Percentiles rank a stretch among this genome's conserved stretches.
These are phyloP conservation scores for Pistacia integerrima DNA, from an alignment of 345 rosid species.

Conservation along the genomic window DNA sequence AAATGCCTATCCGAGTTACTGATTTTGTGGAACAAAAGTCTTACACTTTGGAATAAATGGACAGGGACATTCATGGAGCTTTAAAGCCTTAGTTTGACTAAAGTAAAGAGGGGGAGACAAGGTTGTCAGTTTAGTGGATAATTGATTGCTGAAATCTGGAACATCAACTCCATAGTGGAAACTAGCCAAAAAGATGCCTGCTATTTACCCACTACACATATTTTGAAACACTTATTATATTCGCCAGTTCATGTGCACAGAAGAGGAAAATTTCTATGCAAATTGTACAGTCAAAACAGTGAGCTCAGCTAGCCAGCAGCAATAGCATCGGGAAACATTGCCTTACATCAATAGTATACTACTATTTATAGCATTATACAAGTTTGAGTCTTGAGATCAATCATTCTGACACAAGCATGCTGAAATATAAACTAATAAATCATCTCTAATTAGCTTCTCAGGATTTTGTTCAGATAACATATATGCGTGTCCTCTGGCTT, in stretches of 20 bases:
- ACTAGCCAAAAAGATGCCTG: background rate
- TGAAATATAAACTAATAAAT: background rate
- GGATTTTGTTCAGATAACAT: background rate
- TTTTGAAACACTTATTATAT: background rate
- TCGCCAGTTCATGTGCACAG: background rate
- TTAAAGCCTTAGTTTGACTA: slow-evolving; percentile 27
- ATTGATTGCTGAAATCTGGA: slow-evolving; percentile 2
- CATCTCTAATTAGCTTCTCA: background rate
- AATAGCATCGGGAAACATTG: no score
- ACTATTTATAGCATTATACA: no score
- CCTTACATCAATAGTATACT: no score
- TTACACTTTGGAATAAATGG: slow-evolving; percentile 22
- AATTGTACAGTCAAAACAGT: background rate
- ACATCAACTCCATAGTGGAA: background rate
- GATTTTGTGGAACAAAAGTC: slow-evolving; percentile 24
- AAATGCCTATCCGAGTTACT: slow-evolving; percentile 23
- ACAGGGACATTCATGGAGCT: slow-evolving; percentile 23
- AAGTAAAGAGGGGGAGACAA: slow-evolving; percentile 8
- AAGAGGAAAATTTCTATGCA: no score
- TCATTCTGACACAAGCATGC: background rate
- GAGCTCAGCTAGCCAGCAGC: no score
- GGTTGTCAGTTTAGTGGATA: slow-evolving; percentile 21
- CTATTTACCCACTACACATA: background rate
- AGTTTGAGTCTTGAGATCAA: background rate
- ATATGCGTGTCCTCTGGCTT: background rate